These are phyloP conservation scores for Ploettnerulaceae sp. DNA, from an alignment of 2,329 filamentous ascomycete species.

Conservation along the genomic window DNA sequence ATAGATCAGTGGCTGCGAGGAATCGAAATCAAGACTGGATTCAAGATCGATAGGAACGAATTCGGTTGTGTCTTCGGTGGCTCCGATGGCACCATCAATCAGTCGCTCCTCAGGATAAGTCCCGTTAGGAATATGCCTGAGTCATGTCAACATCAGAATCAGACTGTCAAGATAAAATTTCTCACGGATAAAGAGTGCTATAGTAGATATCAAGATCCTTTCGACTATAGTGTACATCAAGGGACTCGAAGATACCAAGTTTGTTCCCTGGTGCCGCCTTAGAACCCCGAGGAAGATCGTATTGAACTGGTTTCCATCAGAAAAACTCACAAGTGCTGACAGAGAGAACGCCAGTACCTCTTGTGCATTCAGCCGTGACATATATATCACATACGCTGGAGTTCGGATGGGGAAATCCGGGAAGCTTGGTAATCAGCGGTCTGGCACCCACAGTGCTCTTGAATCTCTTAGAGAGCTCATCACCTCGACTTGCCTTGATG, in stretches of 20 bases:
- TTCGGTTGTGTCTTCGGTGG: conserved; percentile 20
- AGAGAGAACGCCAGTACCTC: conserved; percentile 17
- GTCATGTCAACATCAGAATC: background rate
- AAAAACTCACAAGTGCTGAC: background rate
- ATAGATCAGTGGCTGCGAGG: conserved; percentile 44
- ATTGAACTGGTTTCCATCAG: conserved; percentile 33
- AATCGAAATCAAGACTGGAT: conserved; percentile 42
- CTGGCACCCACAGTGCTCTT: background rate
- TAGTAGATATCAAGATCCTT: conserved; percentile 42
- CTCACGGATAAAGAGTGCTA: conserved; percentile 32
- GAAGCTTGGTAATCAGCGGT: conserved; percentile 23
- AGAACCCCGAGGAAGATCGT: conserved; percentile 39
- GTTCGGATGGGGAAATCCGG: conserved; percentile 23
- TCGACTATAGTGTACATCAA: conserved; percentile 42
- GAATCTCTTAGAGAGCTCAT: conserved; percentile 12
- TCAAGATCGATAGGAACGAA: conserved; percentile 32
- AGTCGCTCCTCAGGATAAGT: conserved; percentile 38
- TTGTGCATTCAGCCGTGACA: conserved; percentile 25
- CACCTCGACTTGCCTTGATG: conserved; percentile 15
- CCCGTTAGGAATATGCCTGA: conserved; percentile 36
- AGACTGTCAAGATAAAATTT: background rate
- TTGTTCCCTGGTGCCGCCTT: conserved; percentile 38
- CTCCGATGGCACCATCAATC: conserved; percentile 40
- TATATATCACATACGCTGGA: conserved; percentile 24
- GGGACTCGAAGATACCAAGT: conserved; percentile 42